These are phyloP conservation scores for Dioszegia hungarica DNA, from an alignment of 768 basidiomycete species.

Conservation along the genomic window DNA sequence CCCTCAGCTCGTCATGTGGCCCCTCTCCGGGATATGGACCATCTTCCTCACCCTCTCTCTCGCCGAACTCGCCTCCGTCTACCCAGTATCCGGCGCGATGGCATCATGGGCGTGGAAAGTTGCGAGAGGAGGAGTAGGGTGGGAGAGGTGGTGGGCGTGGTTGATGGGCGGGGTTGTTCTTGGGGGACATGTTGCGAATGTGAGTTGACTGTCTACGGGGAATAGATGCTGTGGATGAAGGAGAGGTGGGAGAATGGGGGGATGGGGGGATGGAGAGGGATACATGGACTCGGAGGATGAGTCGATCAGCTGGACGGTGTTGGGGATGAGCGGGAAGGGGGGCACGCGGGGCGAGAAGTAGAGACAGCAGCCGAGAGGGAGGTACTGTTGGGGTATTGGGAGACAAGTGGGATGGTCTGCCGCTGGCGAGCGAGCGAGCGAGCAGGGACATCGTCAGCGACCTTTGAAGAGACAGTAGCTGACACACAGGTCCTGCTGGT, in stretches of 20 bases:
- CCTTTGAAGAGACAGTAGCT: not conserved
- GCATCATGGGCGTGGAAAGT: constrained; percentile 46
- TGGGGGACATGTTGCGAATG: constrained; percentile 39
- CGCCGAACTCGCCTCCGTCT: constrained; percentile 44
- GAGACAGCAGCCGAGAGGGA: too few relatives aligned
- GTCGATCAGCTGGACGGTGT: too few relatives aligned
- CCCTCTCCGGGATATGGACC: constrained; percentile 32
- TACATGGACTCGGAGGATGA: too few relatives aligned
- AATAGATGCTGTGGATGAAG: too few relatives aligned
- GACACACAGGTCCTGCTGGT: constrained; percentile 36
- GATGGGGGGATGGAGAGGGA: too few relatives aligned
- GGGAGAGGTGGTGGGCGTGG: constrained; percentile 47
- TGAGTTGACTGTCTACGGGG: constrained; percentile 11
- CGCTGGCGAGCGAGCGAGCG: too few relatives aligned
- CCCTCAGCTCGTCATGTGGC: constrained; percentile 43
- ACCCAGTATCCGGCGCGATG: constrained; percentile 48
- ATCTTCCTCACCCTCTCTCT: constrained; percentile 40
- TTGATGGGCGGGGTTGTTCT: constrained; percentile 37
- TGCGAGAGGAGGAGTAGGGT: constrained; percentile 41
- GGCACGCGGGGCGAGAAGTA: too few relatives aligned
- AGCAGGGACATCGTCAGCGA: too few relatives aligned
- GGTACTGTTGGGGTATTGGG: too few relatives aligned
- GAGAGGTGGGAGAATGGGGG: too few relatives aligned
- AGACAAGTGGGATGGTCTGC: too few relatives aligned
- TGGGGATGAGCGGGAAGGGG: too few relatives aligned